Base-by-base conservation (phyloP, 2,329 filamentous ascomycete species). In the Fusarium coffeatum region DNA sequence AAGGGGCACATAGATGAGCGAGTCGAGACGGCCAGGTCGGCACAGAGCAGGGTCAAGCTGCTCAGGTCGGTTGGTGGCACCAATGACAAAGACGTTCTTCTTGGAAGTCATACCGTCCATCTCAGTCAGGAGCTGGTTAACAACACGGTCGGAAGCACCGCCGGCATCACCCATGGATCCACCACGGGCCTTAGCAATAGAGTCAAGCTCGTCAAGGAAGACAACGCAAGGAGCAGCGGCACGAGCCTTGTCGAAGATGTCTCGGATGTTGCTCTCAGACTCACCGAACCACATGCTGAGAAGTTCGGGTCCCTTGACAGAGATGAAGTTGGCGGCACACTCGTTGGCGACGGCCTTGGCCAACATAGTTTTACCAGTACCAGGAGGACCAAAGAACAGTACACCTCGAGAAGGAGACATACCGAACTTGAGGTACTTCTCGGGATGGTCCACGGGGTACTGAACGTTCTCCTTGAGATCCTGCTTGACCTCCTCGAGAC, bases 211-310 rank as follows among this genome's bases (percentile, higher is more conserved):
- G 76, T 99, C 96, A 72, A 99, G 88, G 91, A 99, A 99, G 76
- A 99, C 96, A 69, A 99, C 93, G 77, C 97, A 99, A 83, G 96
- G 96, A 76, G 96, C 96, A 66, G 97, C 96, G 69, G 96, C 97
- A 80, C 96, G 93, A 72, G 96, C 96, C 90, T 98, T 99, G 89
- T 99, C 96, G 82, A 99, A 99, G 77, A 99, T 99, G 81, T 99
- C 96, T 80, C 96, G 93, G 73, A 99, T 98, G 85, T 99, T 99
- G 89, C 93, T 97, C 85, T 99, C 97, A 57, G 96, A 99, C 86
- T 99, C 96, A 90, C 96, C 96, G 79, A 99, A 99, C 96, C 96
- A 99, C 96, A 99, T 99, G 82, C 94, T 98, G 76, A 99, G 89
- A 77, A 99, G 88, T 82, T 99, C 96, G 61, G 96, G 97, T 67